These are phyloP conservation scores for Cercospora janseana DNA, from an alignment of 2,329 filamentous ascomycete genomes.

Conservation along the genomic window DNA sequence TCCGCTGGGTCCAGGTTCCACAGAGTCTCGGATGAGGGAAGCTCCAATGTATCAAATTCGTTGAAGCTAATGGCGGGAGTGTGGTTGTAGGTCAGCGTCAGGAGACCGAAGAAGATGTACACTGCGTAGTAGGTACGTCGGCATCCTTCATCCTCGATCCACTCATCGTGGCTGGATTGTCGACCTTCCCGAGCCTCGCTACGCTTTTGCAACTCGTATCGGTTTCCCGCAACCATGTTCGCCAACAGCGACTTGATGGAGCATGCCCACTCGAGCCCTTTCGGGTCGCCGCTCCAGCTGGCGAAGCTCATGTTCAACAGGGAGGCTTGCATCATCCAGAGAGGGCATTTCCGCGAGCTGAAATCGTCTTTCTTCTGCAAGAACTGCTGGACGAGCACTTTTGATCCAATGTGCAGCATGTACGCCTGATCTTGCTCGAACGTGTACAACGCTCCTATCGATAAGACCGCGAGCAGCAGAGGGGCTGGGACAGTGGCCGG, in stretches of 20 bases:
- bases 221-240: constrained; percentile 97
- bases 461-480: constrained; percentile 82
- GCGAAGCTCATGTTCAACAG: constrained; percentile 98
- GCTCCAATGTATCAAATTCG: constrained; percentile 88
- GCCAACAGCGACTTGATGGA: constrained; percentile 97
- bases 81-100: constrained; percentile 96
- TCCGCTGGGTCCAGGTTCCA: constrained; percentile 85
- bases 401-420: constrained; percentile 94
- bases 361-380: constrained; percentile 98
- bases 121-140: constrained; percentile 96
- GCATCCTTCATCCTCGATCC: constrained; percentile 96
- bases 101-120: constrained; percentile 96
- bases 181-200: constrained; percentile 79
- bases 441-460: constrained; percentile 92
- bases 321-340: constrained; percentile 98
- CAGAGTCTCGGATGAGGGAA: constrained; percentile 88
- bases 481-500: constrained; percentile 77
- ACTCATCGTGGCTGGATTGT: constrained; percentile 77
- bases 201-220: constrained; percentile 91
- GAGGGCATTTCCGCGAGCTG: constrained; percentile 91
- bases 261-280: constrained; percentile 96
- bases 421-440: constrained; percentile 98
- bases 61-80: constrained; percentile 98
- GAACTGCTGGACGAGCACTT: constrained; percentile 95
- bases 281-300: constrained; percentile 97